Evolutionary conservation across 2,329 filamentous ascomycete genomes (phyloP).

Genomic region (Penicillium sp.): DNA sequence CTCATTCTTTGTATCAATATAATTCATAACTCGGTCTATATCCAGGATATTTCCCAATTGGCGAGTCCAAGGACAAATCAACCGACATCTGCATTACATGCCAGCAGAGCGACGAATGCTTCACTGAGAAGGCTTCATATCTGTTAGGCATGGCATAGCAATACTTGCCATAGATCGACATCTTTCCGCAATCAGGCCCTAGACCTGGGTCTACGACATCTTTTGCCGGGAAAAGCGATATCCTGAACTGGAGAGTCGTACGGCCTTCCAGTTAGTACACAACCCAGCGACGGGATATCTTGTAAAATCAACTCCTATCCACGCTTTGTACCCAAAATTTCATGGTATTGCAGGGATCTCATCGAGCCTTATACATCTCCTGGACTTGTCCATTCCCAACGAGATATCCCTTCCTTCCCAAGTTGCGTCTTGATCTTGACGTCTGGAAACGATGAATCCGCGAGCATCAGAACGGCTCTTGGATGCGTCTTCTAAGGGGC

Average conservation of each 20-base stretch:
- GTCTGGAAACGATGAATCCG: not conserved
- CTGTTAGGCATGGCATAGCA: not conserved
- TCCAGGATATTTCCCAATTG: not conserved
- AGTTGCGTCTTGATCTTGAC: not conserved
- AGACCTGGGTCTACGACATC: not conserved
- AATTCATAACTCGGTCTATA: not conserved
- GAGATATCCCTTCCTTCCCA: not conserved
- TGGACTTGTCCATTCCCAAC: not conserved
- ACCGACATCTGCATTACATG: not conserved
- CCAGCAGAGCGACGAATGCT: not conserved
- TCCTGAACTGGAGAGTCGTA: not conserved
- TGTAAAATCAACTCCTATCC: not conserved
- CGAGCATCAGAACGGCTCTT: not conserved
- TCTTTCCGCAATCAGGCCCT: not conserved
- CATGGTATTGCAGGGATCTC: not conserved
- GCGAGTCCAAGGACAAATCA: not conserved
- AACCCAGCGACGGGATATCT: not conserved
- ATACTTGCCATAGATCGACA: not conserved
- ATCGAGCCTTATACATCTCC: not conserved
- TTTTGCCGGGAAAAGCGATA: not conserved
- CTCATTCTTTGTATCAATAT: not conserved
- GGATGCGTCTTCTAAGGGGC: not conserved
- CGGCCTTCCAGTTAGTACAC: not conserved
- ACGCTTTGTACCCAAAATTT: not conserved
- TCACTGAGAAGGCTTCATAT: not conserved